phyloP scores from a whole-genome alignment of 805 yeast species.

The Cyberlindnera mycetangii region DNA sequence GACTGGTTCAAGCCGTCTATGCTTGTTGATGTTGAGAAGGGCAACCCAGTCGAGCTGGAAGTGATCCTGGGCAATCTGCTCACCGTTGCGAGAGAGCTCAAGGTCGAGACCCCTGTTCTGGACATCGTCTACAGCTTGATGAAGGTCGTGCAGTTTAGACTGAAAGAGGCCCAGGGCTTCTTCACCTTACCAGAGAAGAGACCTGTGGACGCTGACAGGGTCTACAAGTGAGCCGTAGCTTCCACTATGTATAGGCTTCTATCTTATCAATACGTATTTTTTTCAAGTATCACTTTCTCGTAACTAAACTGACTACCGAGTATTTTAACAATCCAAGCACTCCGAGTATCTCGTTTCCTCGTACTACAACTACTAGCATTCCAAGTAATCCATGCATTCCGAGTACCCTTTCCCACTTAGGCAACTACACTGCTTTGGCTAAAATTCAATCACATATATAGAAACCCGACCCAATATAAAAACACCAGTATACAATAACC shows the following conservation, averaged over 20 bases:
- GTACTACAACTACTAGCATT: too few relatives aligned
- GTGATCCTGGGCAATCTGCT: conserved; percentile 68
- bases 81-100: conserved; percentile 45
- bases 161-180: conserved; percentile 54
- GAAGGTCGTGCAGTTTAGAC: conserved; percentile 56
- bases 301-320: too few relatives aligned
- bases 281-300: too few relatives aligned
- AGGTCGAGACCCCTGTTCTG: conserved; percentile 56
- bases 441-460: too few relatives aligned
- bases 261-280: too few relatives aligned
- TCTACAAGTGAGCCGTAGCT: conserved; percentile 2
- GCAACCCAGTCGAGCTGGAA: conserved; percentile 68
- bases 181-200: conserved; percentile 41
- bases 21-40: conserved; percentile 66
- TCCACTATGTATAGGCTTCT: too few relatives aligned
- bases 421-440: too few relatives aligned
- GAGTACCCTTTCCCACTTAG: too few relatives aligned
- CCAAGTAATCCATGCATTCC: too few relatives aligned
- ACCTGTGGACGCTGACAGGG: conserved; percentile 27
- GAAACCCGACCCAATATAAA: too few relatives aligned
- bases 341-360: too few relatives aligned
- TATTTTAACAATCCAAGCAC: too few relatives aligned
- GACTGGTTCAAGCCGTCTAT: conserved; percentile 65
- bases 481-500: not conserved
- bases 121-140: conserved; percentile 56